Percentiles rank a stretch among this genome's conserved stretches.
Conservation (phyloP, 106 monocot genomes). For the Ottelia alismoides region DNA sequence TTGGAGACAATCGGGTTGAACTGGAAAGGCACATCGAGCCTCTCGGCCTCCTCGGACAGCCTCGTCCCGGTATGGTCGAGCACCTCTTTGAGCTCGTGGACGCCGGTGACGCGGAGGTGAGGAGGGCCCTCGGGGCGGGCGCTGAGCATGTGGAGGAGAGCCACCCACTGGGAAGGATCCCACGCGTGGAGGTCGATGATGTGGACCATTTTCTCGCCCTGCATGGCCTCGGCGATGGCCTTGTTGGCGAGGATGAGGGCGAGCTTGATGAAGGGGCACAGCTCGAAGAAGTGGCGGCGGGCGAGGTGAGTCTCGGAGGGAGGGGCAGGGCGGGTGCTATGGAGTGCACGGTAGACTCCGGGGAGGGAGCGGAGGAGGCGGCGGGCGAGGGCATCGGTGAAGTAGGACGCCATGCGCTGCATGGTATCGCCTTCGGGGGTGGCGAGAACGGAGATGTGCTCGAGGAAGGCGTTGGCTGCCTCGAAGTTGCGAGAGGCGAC, state of each 20-base stretch:
- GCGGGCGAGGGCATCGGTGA: conserved; percentile 19
- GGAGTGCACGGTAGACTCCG: conserved; percentile 10
- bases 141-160: conserved; percentile 16
- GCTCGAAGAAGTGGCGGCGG: conserved; percentile 13
- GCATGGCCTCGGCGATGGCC: conserved; percentile 16
- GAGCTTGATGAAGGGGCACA: conserved; percentile 18
- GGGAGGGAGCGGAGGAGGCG: conserved; percentile 15
- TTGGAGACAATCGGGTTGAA: conserved; percentile 16
- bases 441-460: conserved; percentile 16
- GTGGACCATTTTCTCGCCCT: conserved; percentile 19
- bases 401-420: conserved; percentile 21
- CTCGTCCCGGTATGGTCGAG: conserved; percentile 9
- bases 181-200: conserved; percentile 15
- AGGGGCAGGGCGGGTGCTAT: background rate
- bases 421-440: conserved; percentile 23
- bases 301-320: background rate
- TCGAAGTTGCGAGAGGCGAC: conserved; percentile 9
- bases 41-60: conserved; percentile 15
- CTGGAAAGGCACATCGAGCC: conserved; percentile 22
- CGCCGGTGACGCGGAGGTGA: conserved; percentile 18
- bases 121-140: conserved; percentile 13
- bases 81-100: conserved; percentile 8
- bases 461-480: conserved; percentile 11
- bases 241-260: conserved; percentile 9
- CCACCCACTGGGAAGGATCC: conserved; percentile 16